phyloP scores from a whole-genome alignment of 148 eudicot genomes.

The Cornus florida region DNA sequence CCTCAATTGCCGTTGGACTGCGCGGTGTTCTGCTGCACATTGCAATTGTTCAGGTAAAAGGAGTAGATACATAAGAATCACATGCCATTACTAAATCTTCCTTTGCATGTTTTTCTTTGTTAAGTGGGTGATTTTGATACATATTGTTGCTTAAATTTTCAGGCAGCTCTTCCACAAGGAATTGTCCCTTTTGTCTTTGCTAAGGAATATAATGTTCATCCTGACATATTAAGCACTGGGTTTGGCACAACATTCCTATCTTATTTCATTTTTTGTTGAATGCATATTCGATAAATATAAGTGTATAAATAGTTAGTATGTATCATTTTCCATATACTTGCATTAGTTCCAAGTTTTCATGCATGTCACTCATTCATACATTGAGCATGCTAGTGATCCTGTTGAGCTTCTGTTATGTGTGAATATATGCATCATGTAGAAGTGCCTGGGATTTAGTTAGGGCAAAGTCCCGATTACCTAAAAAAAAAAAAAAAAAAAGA shows the following conservation, averaged over 20 bases:
- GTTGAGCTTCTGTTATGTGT: not conserved
- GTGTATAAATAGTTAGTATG: not conserved
- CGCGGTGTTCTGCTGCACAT: slow-evolving; percentile 65
- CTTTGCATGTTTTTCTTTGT: not conserved
- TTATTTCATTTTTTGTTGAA: not conserved
- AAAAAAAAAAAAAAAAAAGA: too few species aligned
- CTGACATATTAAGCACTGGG: slow-evolving; percentile 56
- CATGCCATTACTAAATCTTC: not conserved
- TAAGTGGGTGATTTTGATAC: not conserved
- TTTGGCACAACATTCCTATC: slow-evolving; percentile 9
- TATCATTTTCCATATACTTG: too few species aligned
- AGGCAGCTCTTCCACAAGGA: slow-evolving; percentile 58
- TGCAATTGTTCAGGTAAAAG: slow-evolving; percentile 75
- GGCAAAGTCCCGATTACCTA: too few species aligned
- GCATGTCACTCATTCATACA: too few species aligned
- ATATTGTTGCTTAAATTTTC: slow-evolving; percentile 6
- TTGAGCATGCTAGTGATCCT: too few species aligned
- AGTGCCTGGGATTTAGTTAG: not conserved
- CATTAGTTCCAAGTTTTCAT: too few species aligned
- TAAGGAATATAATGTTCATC: slow-evolving; percentile 51
- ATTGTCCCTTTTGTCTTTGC: slow-evolving; percentile 59
- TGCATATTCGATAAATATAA: not conserved
- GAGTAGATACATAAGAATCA: not conserved
- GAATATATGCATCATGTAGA: not conserved
- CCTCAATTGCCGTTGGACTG: slow-evolving; percentile 67